These are phyloP conservation scores for Epipyxis sp. DNA, from an alignment of 108 stramenopile species.

Conservation along the genomic window DNA sequence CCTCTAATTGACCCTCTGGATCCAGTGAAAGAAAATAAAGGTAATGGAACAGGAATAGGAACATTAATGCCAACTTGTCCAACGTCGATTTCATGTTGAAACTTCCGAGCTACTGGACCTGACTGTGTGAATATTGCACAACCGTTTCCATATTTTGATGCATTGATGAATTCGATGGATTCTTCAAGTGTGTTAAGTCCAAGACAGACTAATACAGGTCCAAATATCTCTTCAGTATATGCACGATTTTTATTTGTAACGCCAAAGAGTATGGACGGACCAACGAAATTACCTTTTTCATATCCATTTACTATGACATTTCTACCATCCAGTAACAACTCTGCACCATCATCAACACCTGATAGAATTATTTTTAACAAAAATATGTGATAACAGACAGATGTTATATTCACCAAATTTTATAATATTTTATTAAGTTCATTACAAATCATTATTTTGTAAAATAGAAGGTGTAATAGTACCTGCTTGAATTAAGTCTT, in stretches of 20 bases:
- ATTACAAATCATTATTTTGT: too few relatives aligned
- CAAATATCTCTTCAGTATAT: conserved; percentile 89
- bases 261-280: conserved; percentile 71
- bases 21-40: conserved; percentile 91
- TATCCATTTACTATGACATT: conserved; percentile 57
- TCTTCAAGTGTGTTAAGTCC: conserved; percentile 75
- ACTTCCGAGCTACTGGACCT: conserved; percentile 84
- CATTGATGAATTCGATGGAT: conserved; percentile 75
- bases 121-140: conserved; percentile 75
- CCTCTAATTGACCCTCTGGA: conserved; percentile 76
- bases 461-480: too few relatives aligned
- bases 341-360: conserved; percentile 75
- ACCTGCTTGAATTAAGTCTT: conserved; percentile 65
- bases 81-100: conserved; percentile 76
- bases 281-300: conserved; percentile 74
- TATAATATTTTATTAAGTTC: too few relatives aligned
- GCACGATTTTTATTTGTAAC: conserved; percentile 60
- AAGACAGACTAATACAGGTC: conserved; percentile 76
- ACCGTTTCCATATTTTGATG: conserved; percentile 36
- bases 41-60: conserved; percentile 90
- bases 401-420: too few relatives aligned
- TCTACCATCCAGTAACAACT: conserved; percentile 77
- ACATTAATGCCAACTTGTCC: conserved; percentile 86
- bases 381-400: too few relatives aligned
- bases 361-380: too few relatives aligned